Evolutionary conservation across 169 alveolate species (phyloP), one percentile per base, ranked within the genome.

Genomic region (Eimeria brunetti): DNA sequence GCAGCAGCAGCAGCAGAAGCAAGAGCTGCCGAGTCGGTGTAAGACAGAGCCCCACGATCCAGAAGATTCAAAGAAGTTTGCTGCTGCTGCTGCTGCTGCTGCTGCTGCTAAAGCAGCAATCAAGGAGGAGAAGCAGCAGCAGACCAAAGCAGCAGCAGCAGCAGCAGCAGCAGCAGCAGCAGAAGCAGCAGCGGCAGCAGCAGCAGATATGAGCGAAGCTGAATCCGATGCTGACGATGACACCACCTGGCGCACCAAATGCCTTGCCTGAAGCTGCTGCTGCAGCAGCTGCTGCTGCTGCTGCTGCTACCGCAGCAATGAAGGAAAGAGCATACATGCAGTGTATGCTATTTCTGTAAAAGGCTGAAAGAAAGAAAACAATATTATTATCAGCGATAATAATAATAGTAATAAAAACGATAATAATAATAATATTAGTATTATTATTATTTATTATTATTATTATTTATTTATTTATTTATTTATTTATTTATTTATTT

Each of bases 181-280:
- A 73, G 38, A 73, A 27, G 84, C n/a, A 73, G 84, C 27, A 33
- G 46, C 53, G 11, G 18, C 84, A 80, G 89, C 89, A 80, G 69
- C 16, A 44, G 46, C 5, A 22, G 89, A 80, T 27, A 16, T n/a
- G 7, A 80, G 89, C 46, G 89, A 80, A 20, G 44, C 71, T 1
- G 89, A 80, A 7, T 76, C 88, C 62, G 88, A 76, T 9, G 62
- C 62, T 36, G 88, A 76, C 88, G 88, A 76, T 44, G 88, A 76
- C 33, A 24, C 22, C n/a, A 76, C 88, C 6, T 76, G 88, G 88
- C 88, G 88, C 38, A 22, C 38, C 53, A 76, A 76, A 76, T 27
- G 64, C 33, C 88, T 76, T 44, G 62, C 44, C 5, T 76, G 88
- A 76, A 36, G 56, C 64, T 22, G 89, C 56, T 30, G 85, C n/a